phyloP scores from a whole-genome alignment of 257 asterid genomes.

The Solanum corneliomulleri region DNA sequence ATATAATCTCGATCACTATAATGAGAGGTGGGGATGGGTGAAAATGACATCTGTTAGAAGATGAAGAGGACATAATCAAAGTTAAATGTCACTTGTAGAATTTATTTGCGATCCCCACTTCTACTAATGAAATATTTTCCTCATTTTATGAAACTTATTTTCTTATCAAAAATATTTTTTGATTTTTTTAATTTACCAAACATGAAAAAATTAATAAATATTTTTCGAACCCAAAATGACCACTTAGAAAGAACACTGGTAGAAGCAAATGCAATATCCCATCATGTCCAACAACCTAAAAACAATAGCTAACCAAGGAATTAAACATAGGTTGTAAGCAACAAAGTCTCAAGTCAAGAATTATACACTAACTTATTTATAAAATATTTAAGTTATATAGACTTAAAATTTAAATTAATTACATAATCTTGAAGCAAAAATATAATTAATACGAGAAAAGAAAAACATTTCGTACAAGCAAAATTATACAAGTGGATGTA shows the following conservation, averaged over 20 bases:
- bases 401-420: no score
- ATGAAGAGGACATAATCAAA: not conserved
- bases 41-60: no score
- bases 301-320: not conserved
- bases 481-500: not conserved
- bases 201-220: not conserved
- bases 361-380: no score
- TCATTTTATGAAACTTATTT: no score
- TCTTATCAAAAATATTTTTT: accelerated
- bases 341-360: not conserved
- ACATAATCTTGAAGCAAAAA: not conserved
- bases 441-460: not conserved
- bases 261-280: not conserved
- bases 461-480: not conserved
- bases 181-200: not conserved
- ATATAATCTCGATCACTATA: not conserved
- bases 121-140: no score
- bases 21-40: not conserved
- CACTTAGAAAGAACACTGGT: not conserved
- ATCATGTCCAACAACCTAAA: not conserved
- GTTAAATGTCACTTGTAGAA: no score
- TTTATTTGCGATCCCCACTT: no score
- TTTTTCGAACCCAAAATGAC: not conserved
- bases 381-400: not conserved
- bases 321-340: not conserved